Percentiles rank a stretch among this genome's conserved stretches.
Conservation (phyloP, 345 rosid genomes). For the thale cress (Arabidopsis thaliana) region TAIR10.1 NC_003070.9:22614001-22614500, state of each 20-base stretch:
- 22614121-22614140: not conserved
- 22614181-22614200: not conserved
- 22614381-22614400: not conserved
- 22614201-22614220: not conserved
- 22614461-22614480: not conserved
- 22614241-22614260: not conserved
- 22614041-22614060: not conserved
- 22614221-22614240: slow-evolving; percentile 5
- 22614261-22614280: not conserved
- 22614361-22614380: slow-evolving; percentile 4
- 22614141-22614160: slow-evolving; percentile 37
- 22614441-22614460: slow-evolving; percentile 18
- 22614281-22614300: slow-evolving; percentile 7
- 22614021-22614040: not conserved
- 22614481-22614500: slow-evolving; percentile 1
- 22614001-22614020: not conserved
- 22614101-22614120: not conserved
- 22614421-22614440: not conserved
- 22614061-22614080: not conserved
- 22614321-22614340: slow-evolving; percentile 22
- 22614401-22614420: not conserved
- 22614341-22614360: slow-evolving; percentile 35
- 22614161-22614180: slow-evolving; percentile 25
- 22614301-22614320: slow-evolving; percentile 30
- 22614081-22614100: slow-evolving; percentile 2